These are phyloP conservation scores for Dispira parvispora DNA, from an alignment of 192 early-diverging fungal genomes.

Conservation along the genomic window DNA sequence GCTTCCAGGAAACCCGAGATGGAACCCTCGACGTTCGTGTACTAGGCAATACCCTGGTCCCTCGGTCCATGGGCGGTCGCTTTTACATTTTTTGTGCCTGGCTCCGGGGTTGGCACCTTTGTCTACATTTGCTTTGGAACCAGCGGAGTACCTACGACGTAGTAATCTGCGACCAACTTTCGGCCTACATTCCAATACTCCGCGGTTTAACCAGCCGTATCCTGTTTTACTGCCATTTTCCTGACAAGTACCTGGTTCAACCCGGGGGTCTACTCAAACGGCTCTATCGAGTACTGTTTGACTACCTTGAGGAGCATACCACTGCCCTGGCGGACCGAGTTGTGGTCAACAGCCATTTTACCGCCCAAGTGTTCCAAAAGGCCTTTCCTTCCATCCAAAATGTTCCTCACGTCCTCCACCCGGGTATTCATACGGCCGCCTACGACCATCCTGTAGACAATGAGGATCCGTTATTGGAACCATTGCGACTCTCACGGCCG, in stretches of 20 bases:
- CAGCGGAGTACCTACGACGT: slow-evolving; percentile 43
- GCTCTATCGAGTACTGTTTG: slow-evolving; percentile 67
- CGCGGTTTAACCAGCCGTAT: slow-evolving; percentile 44
- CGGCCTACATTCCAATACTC: slow-evolving; percentile 67
- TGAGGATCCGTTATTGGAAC: slow-evolving; percentile 13
- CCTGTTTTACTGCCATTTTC: slow-evolving; percentile 95
- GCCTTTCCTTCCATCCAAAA: slow-evolving; percentile 50
- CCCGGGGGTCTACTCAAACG: slow-evolving; percentile 35
- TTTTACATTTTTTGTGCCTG: slow-evolving; percentile 73
- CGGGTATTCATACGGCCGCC: slow-evolving; percentile 56
- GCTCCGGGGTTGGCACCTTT: slow-evolving; percentile 52
- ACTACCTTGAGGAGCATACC: slow-evolving; percentile 68
- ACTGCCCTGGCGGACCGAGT: slow-evolving; percentile 76
- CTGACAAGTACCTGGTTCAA: slow-evolving; percentile 64
- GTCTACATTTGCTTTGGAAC: slow-evolving; percentile 28
- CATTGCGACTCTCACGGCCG: slow-evolving; percentile 5
- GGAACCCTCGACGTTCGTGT: slow-evolving; percentile 64
- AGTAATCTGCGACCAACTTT: slow-evolving; percentile 76
- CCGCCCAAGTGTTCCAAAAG: slow-evolving; percentile 45
- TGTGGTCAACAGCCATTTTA: slow-evolving; percentile 89
- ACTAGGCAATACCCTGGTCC: slow-evolving; percentile 52
- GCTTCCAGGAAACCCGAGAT: slow-evolving; percentile 82
- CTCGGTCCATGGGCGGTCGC: slow-evolving; percentile 46
- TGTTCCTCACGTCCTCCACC: slow-evolving; percentile 60
- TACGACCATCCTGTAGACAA: slow-evolving; percentile 40